Evolutionary conservation across 257 asterid species (phyloP).

Genomic region (Prunella vulgaris): DNA sequence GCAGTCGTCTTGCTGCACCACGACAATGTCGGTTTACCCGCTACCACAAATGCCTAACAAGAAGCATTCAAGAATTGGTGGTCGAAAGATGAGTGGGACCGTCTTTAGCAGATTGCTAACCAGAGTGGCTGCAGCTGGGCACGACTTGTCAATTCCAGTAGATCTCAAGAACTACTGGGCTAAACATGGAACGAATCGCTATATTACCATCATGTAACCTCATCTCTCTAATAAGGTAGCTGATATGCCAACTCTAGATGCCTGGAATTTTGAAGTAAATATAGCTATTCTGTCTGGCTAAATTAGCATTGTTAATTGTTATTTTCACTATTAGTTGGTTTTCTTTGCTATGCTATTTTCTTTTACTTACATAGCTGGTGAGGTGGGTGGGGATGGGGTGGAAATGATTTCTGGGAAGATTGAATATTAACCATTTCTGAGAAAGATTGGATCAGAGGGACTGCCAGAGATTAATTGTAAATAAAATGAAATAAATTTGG

Average conservation of each 20-base stretch:
- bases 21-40: conserved; percentile 61
- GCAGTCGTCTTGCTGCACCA: conserved; percentile 87
- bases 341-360: not conserved
- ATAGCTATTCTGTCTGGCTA: not conserved
- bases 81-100: conserved; percentile 68
- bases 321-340: not conserved
- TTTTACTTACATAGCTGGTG: not conserved
- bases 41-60: conserved; percentile 61
- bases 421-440: not conserved
- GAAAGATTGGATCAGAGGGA: not conserved
- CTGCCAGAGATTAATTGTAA: not conserved
- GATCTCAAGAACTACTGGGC: conserved; percentile 78
- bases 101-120: conserved; percentile 71
- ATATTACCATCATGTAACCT: conserved; percentile 54
- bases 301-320: not conserved
- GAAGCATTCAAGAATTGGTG: conserved; percentile 60
- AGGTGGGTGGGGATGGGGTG: not conserved
- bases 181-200: conserved; percentile 78
- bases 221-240: not conserved
- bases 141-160: conserved; percentile 48
- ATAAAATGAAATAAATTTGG: not conserved
- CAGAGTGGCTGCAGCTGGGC: conserved; percentile 48
- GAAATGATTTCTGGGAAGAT: not conserved
- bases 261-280: conserved; percentile 4
- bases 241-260: not conserved